Conservation (phyloP, 352 stramenopile species). For the Phytophthora megakarya region DNA sequence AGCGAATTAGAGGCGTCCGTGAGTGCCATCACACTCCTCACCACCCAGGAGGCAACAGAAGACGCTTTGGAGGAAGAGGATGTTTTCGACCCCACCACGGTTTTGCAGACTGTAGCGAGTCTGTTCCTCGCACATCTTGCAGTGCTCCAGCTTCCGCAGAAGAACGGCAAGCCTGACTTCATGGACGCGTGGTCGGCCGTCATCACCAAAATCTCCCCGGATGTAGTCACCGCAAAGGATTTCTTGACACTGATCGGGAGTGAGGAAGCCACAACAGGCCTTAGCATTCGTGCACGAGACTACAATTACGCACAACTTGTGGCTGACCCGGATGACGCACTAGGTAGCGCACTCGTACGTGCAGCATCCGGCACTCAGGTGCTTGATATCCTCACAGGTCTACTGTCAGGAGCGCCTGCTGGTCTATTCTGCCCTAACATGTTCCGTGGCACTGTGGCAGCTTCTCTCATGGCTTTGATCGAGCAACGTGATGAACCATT, state of each 20-base stretch:
- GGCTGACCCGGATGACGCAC: conserved; percentile 48
- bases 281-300: conserved; percentile 48
- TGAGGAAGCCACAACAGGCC: conserved; percentile 40
- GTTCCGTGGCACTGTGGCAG: conserved; percentile 63
- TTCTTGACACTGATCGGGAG: conserved; percentile 62
- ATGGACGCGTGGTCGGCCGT: conserved; percentile 76
- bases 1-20: conserved; percentile 36
- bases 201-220: conserved; percentile 65
- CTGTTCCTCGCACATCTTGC: conserved; percentile 63
- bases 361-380: conserved; percentile 64
- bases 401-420: conserved; percentile 55
- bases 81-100: conserved; percentile 37
- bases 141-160: conserved; percentile 51
- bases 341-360: conserved; percentile 50
- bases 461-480: conserved; percentile 55
- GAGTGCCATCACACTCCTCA: conserved; percentile 68
- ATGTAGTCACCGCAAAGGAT: conserved; percentile 61
- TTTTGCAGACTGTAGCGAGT: conserved; percentile 53
- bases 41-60: conserved; percentile 53
- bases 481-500: conserved; percentile 31
- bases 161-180: conserved; percentile 65
- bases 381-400: conserved; percentile 66
- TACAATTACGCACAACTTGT: conserved; percentile 76
- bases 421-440: conserved; percentile 72
- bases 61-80: conserved; percentile 47